Conservation (phyloP, 495 filamentous ascomycete species). For the Neurospora pannonica region DNA sequence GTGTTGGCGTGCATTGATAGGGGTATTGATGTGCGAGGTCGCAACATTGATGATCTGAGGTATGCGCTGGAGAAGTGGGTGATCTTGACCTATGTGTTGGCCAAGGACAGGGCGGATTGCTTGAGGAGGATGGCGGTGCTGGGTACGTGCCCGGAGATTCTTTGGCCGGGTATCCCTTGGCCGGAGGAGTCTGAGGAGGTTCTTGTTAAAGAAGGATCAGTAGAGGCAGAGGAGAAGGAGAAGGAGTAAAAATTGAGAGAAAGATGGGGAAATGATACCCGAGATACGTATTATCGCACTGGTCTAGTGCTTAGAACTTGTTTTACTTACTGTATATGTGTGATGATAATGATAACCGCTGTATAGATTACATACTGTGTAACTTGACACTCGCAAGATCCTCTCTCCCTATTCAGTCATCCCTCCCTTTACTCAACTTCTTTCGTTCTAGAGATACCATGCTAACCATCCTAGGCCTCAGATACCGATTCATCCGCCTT, state of each 20-base stretch:
- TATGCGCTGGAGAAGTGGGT: constrained; percentile 26
- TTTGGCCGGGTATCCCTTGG: background rate
- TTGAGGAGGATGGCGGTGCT: constrained; percentile 7
- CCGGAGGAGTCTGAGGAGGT: constrained; percentile 2
- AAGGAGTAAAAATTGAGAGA: background rate
- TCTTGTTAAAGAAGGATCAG: background rate
- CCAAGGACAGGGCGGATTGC: constrained; percentile 1
- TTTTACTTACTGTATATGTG: background rate
- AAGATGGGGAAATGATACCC: background rate
- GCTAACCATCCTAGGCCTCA: too few relatives aligned
- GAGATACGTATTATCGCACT: background rate
- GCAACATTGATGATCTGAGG: constrained; percentile 19
- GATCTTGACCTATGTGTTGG: constrained; percentile 5
- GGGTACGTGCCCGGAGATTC: background rate
- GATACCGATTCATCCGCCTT: too few relatives aligned
- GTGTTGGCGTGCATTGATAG: constrained; percentile 33
- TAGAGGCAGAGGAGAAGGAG: background rate
- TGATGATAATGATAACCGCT: background rate
- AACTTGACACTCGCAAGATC: too few relatives aligned
- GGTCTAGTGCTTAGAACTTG: background rate
- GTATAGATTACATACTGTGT: too few relatives aligned
- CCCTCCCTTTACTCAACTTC: too few relatives aligned
- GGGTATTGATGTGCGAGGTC: constrained; percentile 26
- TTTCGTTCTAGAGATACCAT: too few relatives aligned
- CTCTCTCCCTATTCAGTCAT: too few relatives aligned